Base-by-base conservation (phyloP, 768 basidiomycete genomes). In the Termitomyces sp. region DNA sequence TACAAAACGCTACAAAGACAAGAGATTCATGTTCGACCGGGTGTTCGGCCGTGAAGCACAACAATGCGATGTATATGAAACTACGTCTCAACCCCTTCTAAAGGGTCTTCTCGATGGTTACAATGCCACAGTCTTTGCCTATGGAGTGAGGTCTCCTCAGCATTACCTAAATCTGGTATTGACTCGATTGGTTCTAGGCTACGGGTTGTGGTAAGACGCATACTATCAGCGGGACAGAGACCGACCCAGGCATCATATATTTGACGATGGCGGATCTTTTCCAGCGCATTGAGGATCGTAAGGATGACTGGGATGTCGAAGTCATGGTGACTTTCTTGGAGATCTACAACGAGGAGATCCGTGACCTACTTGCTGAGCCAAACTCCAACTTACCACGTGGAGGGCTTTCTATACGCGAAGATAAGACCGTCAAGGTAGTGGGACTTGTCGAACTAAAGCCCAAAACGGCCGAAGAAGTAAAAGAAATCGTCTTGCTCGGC, bases 131-230 rank as follows among this genome's bases (percentile, higher is more conserved):
- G 90, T 98, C 9, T 98, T 99, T 75, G 97, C 97, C 3, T 99
- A 99, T 70, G 97, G 97, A 38, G 97, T 98, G 71, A 70, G 56
- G 49, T 9, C 19, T 53, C 21, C 30, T 57, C 28, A 49, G 51
- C 48, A 50, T 26, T 52, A 54, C 62, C 30, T 47, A 60, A 50
- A 53, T 65, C 62, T 48, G 52, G 59, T 35, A 26, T 59, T 55
- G 41, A 60, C 45, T 43, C 33, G 44, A 37, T 21, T 45, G 44
- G 12, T 56, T 43, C 19, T 66, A 98, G 97, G 97, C 97, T 23
- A 98, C 97, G n/a, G 97, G 97, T n/a, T 98, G 97, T 69, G 97
- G 97, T 61, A 99, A 99, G 73, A 99, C 97, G 5, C 95, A 98
- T 71, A 99, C 97, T 19, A 98, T 99, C 70, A 97, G 94, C 64